A percentile compares a stretch with the other conserved stretches of the same genome.
Conservation (phyloP, 2,329 filamentous ascomycete genomes). For the Trichoderma koningii region DNA sequence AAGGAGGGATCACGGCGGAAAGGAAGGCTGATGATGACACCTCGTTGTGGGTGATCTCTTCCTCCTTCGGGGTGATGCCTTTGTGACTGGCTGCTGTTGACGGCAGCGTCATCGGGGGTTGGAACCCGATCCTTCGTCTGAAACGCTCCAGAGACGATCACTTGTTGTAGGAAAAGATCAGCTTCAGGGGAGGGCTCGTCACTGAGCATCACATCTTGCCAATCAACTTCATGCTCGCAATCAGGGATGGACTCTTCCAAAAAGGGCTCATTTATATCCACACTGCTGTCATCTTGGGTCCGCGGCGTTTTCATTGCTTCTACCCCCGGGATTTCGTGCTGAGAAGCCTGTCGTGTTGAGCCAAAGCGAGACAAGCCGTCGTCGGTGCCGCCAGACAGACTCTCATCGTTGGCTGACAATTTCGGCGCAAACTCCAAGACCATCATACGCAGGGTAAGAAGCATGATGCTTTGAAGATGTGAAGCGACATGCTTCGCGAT, state of each 20-base stretch:
- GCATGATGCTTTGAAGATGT: conserved; percentile 9
- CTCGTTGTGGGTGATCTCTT: not conserved
- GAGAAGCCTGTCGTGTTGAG: not conserved
- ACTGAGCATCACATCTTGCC: not conserved
- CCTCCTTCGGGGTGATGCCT: too few species aligned
- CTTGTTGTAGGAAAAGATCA: conserved; percentile 1
- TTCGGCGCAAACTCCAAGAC: not conserved
- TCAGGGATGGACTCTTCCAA: not conserved
- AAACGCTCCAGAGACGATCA: conserved; percentile 2
- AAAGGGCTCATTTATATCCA: not conserved
- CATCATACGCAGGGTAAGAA: conserved; percentile 7
- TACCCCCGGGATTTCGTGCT: not conserved
- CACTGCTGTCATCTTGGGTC: not conserved
- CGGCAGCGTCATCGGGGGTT: too few species aligned
- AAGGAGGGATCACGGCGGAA: conserved; percentile 40
- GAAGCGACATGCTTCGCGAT: not conserved
- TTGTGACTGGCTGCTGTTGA: not conserved
- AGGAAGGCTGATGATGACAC: conserved; percentile 30
- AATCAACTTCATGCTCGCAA: not conserved
- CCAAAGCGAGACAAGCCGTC: not conserved
- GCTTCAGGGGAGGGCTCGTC: not conserved
- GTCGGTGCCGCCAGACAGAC: not conserved
- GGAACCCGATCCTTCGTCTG: not conserved
- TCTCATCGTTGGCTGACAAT: not conserved
- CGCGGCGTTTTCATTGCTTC: rapidly evolving